Base-by-base conservation (phyloP, 192 early-diverging fungal species). In the Coemansia sp. region DNA sequence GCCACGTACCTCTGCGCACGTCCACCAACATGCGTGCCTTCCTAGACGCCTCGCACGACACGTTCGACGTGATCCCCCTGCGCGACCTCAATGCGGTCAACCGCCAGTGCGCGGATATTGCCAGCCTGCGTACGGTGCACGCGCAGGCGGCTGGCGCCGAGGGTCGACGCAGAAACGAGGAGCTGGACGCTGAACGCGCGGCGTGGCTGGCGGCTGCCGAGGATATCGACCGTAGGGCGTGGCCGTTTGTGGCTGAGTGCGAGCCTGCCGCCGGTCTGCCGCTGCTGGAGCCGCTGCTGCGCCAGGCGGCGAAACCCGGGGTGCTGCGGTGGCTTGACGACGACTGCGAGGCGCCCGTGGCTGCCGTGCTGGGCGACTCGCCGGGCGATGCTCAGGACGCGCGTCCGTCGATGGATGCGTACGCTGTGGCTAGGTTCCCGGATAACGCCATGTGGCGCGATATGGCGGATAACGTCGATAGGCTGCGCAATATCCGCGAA, bases 21-120 rank as follows among this genome's bases (percentile, higher is more conserved):
- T 62, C 80, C 4, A 64, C 75, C n/a, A 83, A 82, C 17, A 90
- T 88, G 87, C 59, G 53, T 14, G 33, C 13, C 14, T 78, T 78
- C 30, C 22, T 67, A n/a, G 33, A 41, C 42, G 17, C 51, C 6
- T 22, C 66, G 10, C 75, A 78, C 47, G 69, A 78, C 19, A 44
- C 43, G 11, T 24, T 21, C n/a, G 69, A 62, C 40, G 13, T 34
- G 18, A 39, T 64, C 9, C 39, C 27, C 17, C 50, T 14, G 2
- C 25, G 56, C n/a, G 74, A 66, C 9, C 9, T 65, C 25, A 49
- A 34, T 27, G 55, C 49, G 40, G 61, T 71, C 39, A 61, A 22
- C 21, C 64, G 61, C 25, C 61, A 60, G 33, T 18, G 8, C 19
- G 59, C 27, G 1, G 58, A 71, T 46, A 71, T 70, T 11, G 47